Base-by-base conservation (phyloP, 164 flowering plant species). In the Vitis rupestris region DNA sequence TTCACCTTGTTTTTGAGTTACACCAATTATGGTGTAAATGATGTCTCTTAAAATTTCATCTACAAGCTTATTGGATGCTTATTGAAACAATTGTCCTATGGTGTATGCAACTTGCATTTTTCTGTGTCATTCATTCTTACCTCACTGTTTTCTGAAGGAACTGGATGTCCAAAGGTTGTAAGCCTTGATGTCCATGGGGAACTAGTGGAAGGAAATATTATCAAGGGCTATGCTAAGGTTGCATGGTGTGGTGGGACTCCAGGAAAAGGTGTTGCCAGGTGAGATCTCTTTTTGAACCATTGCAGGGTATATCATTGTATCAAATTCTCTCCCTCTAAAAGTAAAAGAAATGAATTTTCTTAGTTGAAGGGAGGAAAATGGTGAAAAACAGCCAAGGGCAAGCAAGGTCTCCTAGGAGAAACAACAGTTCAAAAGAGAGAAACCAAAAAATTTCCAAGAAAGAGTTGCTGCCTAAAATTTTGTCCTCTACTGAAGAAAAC, bases 231-330 rank as follows among this genome's bases (percentile, higher is more conserved):
- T 81, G 88, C 94, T 55, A 86, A 84, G 78, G 84, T 96, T 80
- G 99, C 99, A 69, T 96, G 99, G 99, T 93, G 99, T 74, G 99
- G 98, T 66, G 98, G 99, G 61, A 90, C 93, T 49, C 99, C 98
- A 10, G 95, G 93, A 50, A 96, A 90, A 81, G 90, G 98, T 67
- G 94, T 96, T 78, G 78, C 97, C 56, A 93, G 99, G 99, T 96
- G 64, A 78, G 81, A 23, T 50, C 63, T 7, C 23, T n/a, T 56
- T 50, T 57, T 37, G 27, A 59, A 23, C 63, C 17, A 12, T 16
- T 49, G 66, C 53, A 15, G 68, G 15, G 14, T 65, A 17, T 65
- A 12, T 29, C 17, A 59, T 47, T 44, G 4, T 63, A n/a, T 37
- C 23, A 37, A 37, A 61, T 14, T 61, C 19, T 61, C 19, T 7